Percentiles rank a stretch among this genome's conserved stretches.
Evolutionary conservation across 2,329 filamentous ascomycete species (phyloP).

Genomic region (Pseudocercospora fijiensis): DNA sequence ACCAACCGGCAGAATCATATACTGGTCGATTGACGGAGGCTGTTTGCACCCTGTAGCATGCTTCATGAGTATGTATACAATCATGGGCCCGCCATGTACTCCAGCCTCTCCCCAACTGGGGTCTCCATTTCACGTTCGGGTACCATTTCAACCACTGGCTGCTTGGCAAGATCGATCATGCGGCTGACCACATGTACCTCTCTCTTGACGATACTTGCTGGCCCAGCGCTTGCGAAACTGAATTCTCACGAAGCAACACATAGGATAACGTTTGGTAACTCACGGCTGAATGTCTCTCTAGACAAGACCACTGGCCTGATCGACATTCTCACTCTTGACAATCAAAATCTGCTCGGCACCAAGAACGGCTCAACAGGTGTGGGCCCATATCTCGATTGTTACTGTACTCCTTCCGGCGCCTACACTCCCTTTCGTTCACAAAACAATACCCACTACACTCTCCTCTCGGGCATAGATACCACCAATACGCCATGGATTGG

Average conservation of each 20-base stretch:
- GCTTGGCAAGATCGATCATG: background rate
- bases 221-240: background rate
- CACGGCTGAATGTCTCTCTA: conserved; percentile 47
- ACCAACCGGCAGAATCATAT: background rate
- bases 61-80: background rate
- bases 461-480: conserved; percentile 54
- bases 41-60: background rate
- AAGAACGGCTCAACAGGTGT: conserved; percentile 40
- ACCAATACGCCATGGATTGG: conserved; percentile 56
- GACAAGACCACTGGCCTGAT: conserved; percentile 47
- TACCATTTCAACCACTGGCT: background rate
- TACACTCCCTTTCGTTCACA: conserved; percentile 55
- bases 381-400: conserved; percentile 63
- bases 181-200: background rate
- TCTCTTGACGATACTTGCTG: background rate
- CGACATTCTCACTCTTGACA: conserved; percentile 47
- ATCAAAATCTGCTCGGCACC: conserved; percentile 55
- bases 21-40: background rate
- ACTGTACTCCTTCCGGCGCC: conserved; percentile 59
- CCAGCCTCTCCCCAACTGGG: background rate
- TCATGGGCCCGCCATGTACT: background rate
- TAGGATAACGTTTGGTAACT: conserved; percentile 45
- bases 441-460: conserved; percentile 41
- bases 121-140: background rate
- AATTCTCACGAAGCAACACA: background rate